These are phyloP conservation scores for Dryas drummondii DNA, from an alignment of 306 rosid genomes.

Conservation along the genomic window DNA sequence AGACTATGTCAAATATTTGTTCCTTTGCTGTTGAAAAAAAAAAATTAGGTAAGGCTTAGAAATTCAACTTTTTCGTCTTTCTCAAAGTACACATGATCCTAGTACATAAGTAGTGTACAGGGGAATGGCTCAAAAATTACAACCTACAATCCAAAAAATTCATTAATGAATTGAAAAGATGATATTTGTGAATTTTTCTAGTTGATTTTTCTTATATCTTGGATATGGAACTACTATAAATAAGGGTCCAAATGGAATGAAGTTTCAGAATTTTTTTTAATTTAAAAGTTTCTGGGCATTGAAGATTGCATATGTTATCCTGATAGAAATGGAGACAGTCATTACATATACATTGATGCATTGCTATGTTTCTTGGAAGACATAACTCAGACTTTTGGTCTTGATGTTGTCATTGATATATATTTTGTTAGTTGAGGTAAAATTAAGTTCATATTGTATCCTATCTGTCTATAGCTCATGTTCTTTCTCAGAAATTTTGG, in stretches of 20 bases:
- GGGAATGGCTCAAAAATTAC: background rate
- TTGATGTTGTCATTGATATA: background rate
- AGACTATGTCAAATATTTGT: background rate
- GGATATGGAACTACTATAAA: background rate
- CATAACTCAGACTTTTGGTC: background rate
- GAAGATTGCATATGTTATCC: background rate
- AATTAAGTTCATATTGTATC: background rate
- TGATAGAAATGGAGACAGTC: background rate
- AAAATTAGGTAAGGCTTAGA: background rate
- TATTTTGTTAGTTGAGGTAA: background rate
- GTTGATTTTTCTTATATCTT: background rate
- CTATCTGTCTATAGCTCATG: background rate
- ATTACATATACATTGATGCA: background rate
- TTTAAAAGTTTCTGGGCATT: background rate
- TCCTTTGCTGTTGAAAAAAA: background rate
- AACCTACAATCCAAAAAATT: background rate
- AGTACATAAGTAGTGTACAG: background rate
- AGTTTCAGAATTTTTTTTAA: background rate
- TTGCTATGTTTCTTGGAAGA: background rate
- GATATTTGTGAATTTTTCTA: background rate
- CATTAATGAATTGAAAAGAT: background rate
- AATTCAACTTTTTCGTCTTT: background rate
- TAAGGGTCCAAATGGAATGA: background rate
- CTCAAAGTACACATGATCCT: background rate
- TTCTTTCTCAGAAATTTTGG: background rate